phyloP scores from a whole-genome alignment of 179 eudicot species.

The Vitellaria paradoxa region DNA sequence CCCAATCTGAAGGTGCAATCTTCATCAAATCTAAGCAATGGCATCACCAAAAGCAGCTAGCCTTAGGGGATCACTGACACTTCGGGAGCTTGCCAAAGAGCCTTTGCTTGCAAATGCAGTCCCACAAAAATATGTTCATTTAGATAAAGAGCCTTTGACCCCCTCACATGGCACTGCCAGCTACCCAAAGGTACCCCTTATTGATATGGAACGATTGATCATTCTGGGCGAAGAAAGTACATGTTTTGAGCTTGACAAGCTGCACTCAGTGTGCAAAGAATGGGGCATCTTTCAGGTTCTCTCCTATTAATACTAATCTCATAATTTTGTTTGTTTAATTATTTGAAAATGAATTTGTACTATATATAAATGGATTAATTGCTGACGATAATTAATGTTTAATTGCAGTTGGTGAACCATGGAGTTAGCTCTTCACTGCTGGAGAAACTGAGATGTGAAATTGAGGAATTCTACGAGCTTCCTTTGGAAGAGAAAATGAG shows the following conservation, averaged over 20 bases:
- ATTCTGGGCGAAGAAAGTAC: background rate
- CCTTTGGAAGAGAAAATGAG: constrained; percentile 31
- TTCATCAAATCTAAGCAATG: too few species aligned
- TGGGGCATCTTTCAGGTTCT: constrained; percentile 32
- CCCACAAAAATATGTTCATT: constrained; percentile 17
- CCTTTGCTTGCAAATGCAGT: background rate
- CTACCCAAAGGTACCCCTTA: constrained; percentile 14
- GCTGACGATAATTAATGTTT: background rate
- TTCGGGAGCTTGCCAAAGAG: constrained; percentile 19
- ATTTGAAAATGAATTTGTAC: background rate
- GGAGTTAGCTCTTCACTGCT: constrained; percentile 23
- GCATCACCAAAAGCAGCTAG: too few species aligned
- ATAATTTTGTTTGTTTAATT: background rate
- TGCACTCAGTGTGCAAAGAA: constrained; percentile 20
- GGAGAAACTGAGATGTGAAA: constrained; percentile 27
- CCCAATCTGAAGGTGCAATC: too few species aligned
- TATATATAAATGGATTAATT: background rate
- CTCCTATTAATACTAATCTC: background rate
- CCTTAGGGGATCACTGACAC: too few species aligned
- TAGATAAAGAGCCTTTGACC: constrained; percentile 10
- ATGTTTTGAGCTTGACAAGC: background rate
- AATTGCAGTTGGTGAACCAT: constrained; percentile 31
- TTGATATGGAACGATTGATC: constrained; percentile 14
- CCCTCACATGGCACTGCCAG: background rate
- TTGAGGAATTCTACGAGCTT: constrained; percentile 29